Evolutionary conservation across 352 stramenopile species (phyloP), one percentile per base, ranked within the genome.

Genomic region (Globisporangium orthogonon): DNA sequence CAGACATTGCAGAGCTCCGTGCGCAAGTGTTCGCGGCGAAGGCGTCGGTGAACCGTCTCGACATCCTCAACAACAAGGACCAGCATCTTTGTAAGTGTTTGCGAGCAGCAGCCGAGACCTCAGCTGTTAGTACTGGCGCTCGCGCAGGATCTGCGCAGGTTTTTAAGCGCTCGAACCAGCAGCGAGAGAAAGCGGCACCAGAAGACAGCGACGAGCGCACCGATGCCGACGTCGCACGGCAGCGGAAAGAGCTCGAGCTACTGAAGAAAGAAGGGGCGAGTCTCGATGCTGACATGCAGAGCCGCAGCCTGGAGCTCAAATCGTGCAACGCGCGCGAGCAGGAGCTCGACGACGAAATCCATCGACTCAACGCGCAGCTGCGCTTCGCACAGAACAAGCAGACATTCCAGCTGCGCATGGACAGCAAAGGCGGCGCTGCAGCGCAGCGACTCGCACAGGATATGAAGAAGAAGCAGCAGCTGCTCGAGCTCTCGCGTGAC

Each of bases 1-100:
- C 69, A 23, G 46, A 72, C 1, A 61, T 86, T 5, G 63, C 69
- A 1, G 56, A 67, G 7, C 62, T 76, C 7, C 83, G 77, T 45
- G 29, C 52, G 2, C 67, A 80, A 54, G 58, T 78, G 7, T 70
- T 71, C n/a, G 61, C 58, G 6, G 18, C 82, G 7, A 79, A 70
- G 37, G 73, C 69, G 29, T 68, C 47, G 10, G 65, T 75, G 1
- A 67, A 62, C 9, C 71, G 74, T 3, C 56, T 86, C 5, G 72
- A 80, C 1, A 73, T 76, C 5, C 65, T 78, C 29, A 86, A 75
- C 66, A 79, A 82, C 31, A 86, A 84, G 54, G 71, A 87, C 39
- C 52, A 69, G 18, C 74, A 91, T 31, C 58, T 87, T 3, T 69
- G 74, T 35, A 67, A 86, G 45, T 87, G 78, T 52, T 56, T 86